Evolutionary conservation across 305 asterid genomes (phyloP).

Genomic region (Fraxinus xanthoxyloides): DNA sequence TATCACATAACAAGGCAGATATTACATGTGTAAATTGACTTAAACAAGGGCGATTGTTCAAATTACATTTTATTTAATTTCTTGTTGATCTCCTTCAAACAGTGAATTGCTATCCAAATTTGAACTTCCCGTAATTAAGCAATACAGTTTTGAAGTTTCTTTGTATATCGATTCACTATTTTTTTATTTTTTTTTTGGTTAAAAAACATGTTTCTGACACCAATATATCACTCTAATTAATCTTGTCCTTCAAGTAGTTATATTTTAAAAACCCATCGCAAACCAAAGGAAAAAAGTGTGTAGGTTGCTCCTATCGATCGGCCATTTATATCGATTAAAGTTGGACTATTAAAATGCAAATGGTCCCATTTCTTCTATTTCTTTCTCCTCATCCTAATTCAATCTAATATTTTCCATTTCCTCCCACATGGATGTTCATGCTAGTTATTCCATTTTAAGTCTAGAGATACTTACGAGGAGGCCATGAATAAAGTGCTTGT

Average conservation of each 20-base stretch:
- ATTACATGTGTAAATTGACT: background rate
- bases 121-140: background rate
- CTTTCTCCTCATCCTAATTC: background rate
- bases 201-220: background rate
- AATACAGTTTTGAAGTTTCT: background rate
- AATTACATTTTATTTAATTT: background rate
- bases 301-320: background rate
- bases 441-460: background rate
- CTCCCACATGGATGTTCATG: background rate
- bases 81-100: slow-evolving; percentile 8
- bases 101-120: background rate
- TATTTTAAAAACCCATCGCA: background rate
- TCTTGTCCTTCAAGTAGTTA: background rate
- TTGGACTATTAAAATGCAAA: background rate
- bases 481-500: background rate
- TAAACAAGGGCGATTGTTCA: background rate
- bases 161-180: background rate
- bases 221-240: background rate
- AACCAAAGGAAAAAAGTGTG: background rate
- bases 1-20: slow-evolving; percentile 1
- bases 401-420: background rate
- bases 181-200: background rate
- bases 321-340: background rate
- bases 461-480: background rate
- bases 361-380: background rate